Evolutionary conservation across 305 asterid genomes (phyloP), one percentile per base, ranked within the genome.

Genomic region (Fraxinus sp.): DNA sequence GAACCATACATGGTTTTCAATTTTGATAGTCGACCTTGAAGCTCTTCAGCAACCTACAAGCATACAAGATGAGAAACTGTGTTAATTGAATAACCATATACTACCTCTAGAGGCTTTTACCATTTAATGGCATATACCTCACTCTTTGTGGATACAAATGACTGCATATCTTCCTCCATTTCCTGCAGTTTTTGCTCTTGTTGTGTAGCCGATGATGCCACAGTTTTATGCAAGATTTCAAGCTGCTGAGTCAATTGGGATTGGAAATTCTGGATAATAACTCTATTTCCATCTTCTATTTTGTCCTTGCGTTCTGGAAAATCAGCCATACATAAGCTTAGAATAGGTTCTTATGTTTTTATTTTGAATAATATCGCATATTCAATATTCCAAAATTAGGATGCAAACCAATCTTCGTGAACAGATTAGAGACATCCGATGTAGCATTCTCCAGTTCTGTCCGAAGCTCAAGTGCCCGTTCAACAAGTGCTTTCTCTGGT

Each of bases 391-490:
- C 77, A 72, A 78, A 68, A 49, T 71, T 33, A 66, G 84, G 76
- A 49, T 55, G 64, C 90, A 0, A 70, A 91, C 94, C 91, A 37
- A 87, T 84, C 89, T 79, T 86, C 35, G 88, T 22, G 49, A 83
- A 83, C 88, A 91, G 84, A 79, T 85, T 76, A 77, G 92, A 86
- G 71, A 87, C 83, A 70, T 89, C 88, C 30, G 86, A 88, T 86
- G 88, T 88, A 75, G 91, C 86, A 80, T 85, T 86, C 90, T 90
- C 92, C 49, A 90, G 89, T 66, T 86, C 90, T 9, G 87, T 85
- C 78, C 85, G 89, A 89, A 90, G 91, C 80, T 89, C 93, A 41
- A 88, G 87, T 81, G 93, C 91, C 82, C 78, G 88, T 70, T 88
- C 88, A 7, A 85, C 66, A 46, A 91, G 88, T 59, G 82, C 85